Evolutionary conservation across 208 protist species (phyloP).

Genomic region (Herpetomonas muscarum): DNA sequence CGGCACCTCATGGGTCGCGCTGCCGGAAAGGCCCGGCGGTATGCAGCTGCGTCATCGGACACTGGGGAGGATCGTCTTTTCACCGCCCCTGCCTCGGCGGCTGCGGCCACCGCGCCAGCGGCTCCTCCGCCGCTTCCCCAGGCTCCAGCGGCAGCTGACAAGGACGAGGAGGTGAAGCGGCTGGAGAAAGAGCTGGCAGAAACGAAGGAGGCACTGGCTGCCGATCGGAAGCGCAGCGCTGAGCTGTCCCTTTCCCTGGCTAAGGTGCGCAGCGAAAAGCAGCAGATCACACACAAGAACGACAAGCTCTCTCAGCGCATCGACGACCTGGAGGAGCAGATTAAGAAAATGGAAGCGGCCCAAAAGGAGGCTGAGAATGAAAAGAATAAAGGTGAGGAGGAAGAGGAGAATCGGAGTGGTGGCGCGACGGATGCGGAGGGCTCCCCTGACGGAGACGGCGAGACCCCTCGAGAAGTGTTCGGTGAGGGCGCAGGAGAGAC

Average conservation of each 20-base stretch:
- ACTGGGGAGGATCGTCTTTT: neutral
- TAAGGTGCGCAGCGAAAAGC: slow-evolving; percentile 53
- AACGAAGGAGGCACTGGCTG: slow-evolving; percentile 60
- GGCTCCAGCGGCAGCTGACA: slow-evolving; percentile 1
- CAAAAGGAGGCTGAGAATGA: neutral
- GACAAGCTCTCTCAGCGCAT: slow-evolving; percentile 52
- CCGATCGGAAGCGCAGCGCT: slow-evolving; percentile 56
- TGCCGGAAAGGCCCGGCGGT: slow-evolving; percentile 8
- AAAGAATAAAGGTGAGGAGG: slow-evolving; percentile 2
- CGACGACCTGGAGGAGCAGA: slow-evolving; percentile 34
- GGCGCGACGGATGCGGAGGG: neutral
- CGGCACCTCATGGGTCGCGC: neutral
- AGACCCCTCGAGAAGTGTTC: no score
- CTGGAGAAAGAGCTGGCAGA: slow-evolving; percentile 57
- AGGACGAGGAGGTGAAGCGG: slow-evolving; percentile 35
- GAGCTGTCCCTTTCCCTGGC: slow-evolving; percentile 54
- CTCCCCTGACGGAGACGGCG: neutral
- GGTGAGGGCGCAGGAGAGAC: no score
- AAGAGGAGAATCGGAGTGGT: slow-evolving; percentile 6
- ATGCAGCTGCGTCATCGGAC: neutral
- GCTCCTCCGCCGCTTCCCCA: slow-evolving; percentile 20
- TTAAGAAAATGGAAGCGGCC: slow-evolving; percentile 23
- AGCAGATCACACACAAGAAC: slow-evolving; percentile 43
- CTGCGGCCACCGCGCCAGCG: slow-evolving; percentile 2
- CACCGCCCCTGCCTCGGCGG: no score